A percentile compares a stretch with the other conserved stretches of the same genome.
Conservation (phyloP, 805 yeast species). For the Lachancea fermentati region DNA sequence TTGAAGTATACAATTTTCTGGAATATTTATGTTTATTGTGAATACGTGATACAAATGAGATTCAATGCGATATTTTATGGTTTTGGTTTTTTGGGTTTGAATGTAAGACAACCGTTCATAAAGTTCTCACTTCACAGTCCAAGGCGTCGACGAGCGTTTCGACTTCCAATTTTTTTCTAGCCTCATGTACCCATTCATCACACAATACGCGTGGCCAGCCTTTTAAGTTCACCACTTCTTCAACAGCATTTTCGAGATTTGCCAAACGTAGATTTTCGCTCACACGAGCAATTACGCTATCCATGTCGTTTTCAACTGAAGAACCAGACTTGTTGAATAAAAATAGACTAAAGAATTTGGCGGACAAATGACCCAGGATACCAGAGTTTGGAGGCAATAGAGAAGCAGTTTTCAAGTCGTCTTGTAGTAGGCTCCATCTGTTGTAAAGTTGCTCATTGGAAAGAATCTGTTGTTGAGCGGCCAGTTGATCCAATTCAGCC, state of each 20-base stretch:
- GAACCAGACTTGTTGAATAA: constrained; percentile 74
- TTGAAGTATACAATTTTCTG: not conserved
- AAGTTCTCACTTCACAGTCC: constrained; percentile 56
- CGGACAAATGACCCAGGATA: constrained; percentile 82
- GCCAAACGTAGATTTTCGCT: constrained; percentile 68
- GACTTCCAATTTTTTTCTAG: constrained; percentile 83
- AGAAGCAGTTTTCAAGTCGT: constrained; percentile 84
- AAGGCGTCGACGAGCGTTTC: constrained; percentile 70
- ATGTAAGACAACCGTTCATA: no score
- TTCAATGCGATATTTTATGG: no score
- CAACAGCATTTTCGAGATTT: constrained; percentile 81
- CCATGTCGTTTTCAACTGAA: constrained; percentile 79
- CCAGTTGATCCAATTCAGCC: constrained; percentile 41
- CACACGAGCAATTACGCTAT: constrained; percentile 82
- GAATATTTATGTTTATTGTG: not conserved
- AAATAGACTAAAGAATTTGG: constrained; percentile 68
- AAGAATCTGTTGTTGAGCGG: constrained; percentile 49
- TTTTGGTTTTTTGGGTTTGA: no score
- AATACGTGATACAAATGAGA: no score
- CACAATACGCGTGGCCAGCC: constrained; percentile 93
- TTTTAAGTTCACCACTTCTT: constrained; percentile 80
- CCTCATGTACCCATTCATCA: constrained; percentile 85
- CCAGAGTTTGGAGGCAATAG: constrained; percentile 95
- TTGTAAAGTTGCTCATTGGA: constrained; percentile 72
- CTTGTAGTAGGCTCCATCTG: constrained; percentile 73